phyloP scores from a whole-genome alignment of 2,329 filamentous ascomycete species.

The Fusarium palustre region DNA sequence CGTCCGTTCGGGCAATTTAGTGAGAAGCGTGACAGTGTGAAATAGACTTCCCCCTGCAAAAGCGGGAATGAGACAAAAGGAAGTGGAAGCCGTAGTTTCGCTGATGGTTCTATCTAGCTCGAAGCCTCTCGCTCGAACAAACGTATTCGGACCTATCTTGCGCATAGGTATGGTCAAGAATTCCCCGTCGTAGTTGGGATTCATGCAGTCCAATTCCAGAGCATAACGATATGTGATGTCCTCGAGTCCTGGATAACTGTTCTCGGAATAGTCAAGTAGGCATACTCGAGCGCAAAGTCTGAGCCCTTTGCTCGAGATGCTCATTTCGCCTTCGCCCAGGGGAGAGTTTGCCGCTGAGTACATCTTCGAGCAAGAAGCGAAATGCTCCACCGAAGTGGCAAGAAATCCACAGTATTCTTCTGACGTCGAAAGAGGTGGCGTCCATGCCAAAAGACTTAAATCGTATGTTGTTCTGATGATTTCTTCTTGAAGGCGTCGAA shows the following conservation, averaged over 20 bases:
- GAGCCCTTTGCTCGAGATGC: not conserved
- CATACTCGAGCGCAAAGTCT: not conserved
- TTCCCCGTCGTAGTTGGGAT: not conserved
- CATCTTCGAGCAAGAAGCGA: not conserved
- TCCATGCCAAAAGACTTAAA: not conserved
- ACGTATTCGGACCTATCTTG: not conserved
- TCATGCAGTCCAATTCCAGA: not conserved
- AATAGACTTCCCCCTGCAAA: not conserved
- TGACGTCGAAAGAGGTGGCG: not conserved
- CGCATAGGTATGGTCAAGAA: not conserved
- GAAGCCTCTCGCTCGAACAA: not conserved
- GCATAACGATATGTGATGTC: not conserved
- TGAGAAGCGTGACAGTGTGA: not conserved
- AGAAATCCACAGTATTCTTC: not conserved
- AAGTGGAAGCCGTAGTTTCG: not conserved
- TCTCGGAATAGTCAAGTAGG: not conserved
- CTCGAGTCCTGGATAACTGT: not conserved
- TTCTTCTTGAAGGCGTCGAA: constrained; percentile 21
- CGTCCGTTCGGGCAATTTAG: not conserved
- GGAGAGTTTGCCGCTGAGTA: not conserved
- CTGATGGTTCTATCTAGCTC: not conserved
- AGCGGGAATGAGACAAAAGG: not conserved
- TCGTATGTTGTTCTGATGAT: constrained; percentile 9
- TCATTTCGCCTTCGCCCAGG: not conserved
- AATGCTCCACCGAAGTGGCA: not conserved